These are phyloP conservation scores for Cladorrhinum sp. DNA, from an alignment of 2,329 filamentous ascomycete species.

Conservation along the genomic window DNA sequence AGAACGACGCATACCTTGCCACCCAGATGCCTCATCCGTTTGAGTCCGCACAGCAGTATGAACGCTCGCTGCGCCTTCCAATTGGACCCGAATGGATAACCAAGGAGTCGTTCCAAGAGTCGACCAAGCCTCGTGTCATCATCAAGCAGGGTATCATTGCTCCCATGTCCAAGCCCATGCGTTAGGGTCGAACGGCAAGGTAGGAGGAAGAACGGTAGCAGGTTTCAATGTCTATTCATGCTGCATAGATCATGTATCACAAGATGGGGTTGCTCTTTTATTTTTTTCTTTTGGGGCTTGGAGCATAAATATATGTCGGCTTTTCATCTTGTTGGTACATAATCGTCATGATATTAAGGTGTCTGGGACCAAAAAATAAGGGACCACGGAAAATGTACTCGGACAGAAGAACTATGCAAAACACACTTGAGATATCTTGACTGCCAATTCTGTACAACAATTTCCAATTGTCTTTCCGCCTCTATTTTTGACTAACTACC, in stretches of 20 bases:
- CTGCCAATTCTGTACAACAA: not conserved
- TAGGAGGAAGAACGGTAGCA: not conserved
- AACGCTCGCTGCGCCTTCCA: slow-evolving; percentile 79
- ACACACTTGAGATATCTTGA: not conserved
- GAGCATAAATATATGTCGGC: not conserved
- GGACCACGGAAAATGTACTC: not conserved
- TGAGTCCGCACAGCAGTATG: slow-evolving; percentile 84
- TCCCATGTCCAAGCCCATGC: slow-evolving; percentile 75
- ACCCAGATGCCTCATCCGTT: slow-evolving; percentile 83
- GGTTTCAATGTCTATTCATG: not conserved
- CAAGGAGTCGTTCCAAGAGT: slow-evolving; percentile 89
- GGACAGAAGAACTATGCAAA: not conserved
- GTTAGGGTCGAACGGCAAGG: slow-evolving; percentile 6
- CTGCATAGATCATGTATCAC: not conserved
- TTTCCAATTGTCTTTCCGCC: not conserved
- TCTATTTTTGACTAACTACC: not conserved
- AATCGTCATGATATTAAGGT: not conserved
- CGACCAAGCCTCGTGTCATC: slow-evolving; percentile 83
- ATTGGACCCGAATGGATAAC: slow-evolving; percentile 94
- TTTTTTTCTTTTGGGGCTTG: not conserved
- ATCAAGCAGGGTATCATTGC: slow-evolving; percentile 88
- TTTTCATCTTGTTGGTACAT: not conserved
- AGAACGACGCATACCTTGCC: slow-evolving; percentile 86
- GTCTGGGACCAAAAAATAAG: not conserved
- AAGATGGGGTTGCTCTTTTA: not conserved